Evolutionary conservation across 495 filamentous ascomycete species (phyloP).

Genomic region (Xylaria intraflava): DNA sequence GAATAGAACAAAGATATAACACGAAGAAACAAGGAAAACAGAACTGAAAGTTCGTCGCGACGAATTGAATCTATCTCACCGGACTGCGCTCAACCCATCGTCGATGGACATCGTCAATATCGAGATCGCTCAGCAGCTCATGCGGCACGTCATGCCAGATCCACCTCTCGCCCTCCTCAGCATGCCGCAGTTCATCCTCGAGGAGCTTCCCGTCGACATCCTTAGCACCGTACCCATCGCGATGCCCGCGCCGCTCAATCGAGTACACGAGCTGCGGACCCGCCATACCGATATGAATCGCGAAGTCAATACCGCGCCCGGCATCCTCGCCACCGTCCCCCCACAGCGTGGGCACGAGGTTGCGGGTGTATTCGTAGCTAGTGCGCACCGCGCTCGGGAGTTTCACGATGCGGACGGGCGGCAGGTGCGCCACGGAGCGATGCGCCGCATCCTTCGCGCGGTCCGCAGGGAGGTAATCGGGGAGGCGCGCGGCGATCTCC

Average conservation of each 20-base stretch:
- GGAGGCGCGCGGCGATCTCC: constrained; percentile 53
- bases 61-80: constrained; percentile 22
- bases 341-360: constrained; percentile 56
- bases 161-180: constrained; percentile 32
- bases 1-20: neutral
- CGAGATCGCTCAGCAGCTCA: constrained; percentile 37
- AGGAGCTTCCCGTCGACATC: constrained; percentile 60
- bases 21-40: neutral
- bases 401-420: constrained; percentile 56
- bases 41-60: neutral
- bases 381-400: constrained; percentile 64
- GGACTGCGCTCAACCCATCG: constrained; percentile 47
- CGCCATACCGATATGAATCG: constrained; percentile 79
- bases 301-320: constrained; percentile 50
- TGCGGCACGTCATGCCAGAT: constrained; percentile 41
- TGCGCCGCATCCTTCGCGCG: constrained; percentile 29
- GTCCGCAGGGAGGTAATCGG: constrained; percentile 45
- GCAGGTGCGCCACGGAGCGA: constrained; percentile 25
- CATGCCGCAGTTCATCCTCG: constrained; percentile 41
- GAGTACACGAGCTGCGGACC: constrained; percentile 60
- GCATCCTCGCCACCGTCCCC: constrained; percentile 23
- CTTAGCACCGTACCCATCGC: constrained; percentile 64
- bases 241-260: constrained; percentile 62
- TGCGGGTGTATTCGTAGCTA: constrained; percentile 57
- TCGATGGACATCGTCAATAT: constrained; percentile 47